A percentile compares a stretch with the other conserved stretches of the same genome.
Evolutionary conservation across 2,329 filamentous ascomycete species (phyloP).

Genomic region (Chalara sp.): DNA sequence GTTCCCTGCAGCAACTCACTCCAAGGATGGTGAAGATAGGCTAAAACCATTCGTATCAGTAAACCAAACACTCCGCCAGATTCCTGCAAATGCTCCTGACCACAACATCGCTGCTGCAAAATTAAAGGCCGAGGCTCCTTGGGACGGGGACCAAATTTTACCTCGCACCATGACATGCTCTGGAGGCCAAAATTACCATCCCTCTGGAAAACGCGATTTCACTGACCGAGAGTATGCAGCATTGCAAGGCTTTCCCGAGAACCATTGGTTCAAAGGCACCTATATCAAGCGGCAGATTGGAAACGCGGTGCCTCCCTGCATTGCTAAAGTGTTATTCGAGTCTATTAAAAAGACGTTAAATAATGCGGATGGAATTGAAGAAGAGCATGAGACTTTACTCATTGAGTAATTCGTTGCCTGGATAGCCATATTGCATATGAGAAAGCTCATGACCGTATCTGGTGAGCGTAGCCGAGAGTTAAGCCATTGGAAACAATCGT

Average conservation of each 20-base stretch:
- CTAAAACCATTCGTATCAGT: slow-evolving; percentile 37
- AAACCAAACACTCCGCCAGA: slow-evolving; percentile 19
- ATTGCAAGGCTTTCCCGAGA: slow-evolving; percentile 61
- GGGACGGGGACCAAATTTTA: slow-evolving; percentile 41
- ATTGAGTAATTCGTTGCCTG: slow-evolving; percentile 1
- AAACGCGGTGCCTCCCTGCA: slow-evolving; percentile 67
- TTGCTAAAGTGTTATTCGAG: slow-evolving; percentile 37
- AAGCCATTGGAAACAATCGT: too few relatives aligned
- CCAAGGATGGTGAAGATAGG: slow-evolving; percentile 28
- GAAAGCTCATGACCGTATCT: too few relatives aligned
- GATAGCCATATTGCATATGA: background rate
- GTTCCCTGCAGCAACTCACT: slow-evolving; percentile 59
- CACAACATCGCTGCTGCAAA: slow-evolving; percentile 31
- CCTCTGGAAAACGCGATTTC: slow-evolving; percentile 53
- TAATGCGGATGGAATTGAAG: slow-evolving; percentile 15
- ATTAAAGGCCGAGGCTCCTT: slow-evolving; percentile 25
- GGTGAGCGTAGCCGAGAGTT: too few relatives aligned
- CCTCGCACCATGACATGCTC: slow-evolving; percentile 58
- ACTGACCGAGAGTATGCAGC: slow-evolving; percentile 59
- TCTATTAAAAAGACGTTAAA: slow-evolving; percentile 32
- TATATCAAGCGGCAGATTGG: slow-evolving; percentile 60
- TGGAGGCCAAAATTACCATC: slow-evolving; percentile 58
- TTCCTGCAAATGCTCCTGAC: slow-evolving; percentile 27
- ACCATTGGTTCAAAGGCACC: slow-evolving; percentile 47
- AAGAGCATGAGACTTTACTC: slow-evolving; percentile 19